Base-by-base conservation (phyloP, 73 alveolate species). In the Paramecium sexaurelia region DNA sequence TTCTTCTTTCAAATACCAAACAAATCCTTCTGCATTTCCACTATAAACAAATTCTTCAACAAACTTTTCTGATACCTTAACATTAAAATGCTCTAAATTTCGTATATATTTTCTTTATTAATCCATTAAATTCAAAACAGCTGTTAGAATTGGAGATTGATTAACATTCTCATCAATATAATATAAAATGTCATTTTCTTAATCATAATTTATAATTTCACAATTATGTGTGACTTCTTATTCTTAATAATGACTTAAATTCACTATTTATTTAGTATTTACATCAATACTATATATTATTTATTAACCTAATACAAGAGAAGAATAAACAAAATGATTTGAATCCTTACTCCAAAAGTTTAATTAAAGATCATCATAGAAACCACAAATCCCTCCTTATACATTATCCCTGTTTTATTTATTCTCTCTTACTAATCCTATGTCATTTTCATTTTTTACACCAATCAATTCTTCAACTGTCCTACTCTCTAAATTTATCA, bases 361-460 rank as follows among this genome's bases (percentile, higher is more conserved):
- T 17, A 39, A 20, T 43, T 41, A 47, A 29, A 88, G 43, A 26
- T 88, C 82, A 43, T 88, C 94, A 55, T 88, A 88, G 71, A 68
- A 88, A 24, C 94, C 94, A 40, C 94, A 88, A 27, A 88, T 71
- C 15, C 94, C 94, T 20, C 55, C 61, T 24, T 41, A 19, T 36
- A 68, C 40, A 0, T 40, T 40, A 41, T 78, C 71, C 19, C 90
- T 37, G 0, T 78, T 41, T 7, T 20, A 20, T 27, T 39, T 17
- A 15, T 78, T 61, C n/a, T 40, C 73, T 13, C 90, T 78, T 6
- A 61, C 91, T 5, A 35, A 5, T 43, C 17, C n/a, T 22, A 66
- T 9, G 10, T 37, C 47, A 68, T 88, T 88, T 69, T 88, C 94
- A 5, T 88, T 29, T 24, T 41, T 10, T 22, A 88, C 33, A 10